Conservation (phyloP, 768 basidiomycete species). For the Royoungia palumana region DNA sequence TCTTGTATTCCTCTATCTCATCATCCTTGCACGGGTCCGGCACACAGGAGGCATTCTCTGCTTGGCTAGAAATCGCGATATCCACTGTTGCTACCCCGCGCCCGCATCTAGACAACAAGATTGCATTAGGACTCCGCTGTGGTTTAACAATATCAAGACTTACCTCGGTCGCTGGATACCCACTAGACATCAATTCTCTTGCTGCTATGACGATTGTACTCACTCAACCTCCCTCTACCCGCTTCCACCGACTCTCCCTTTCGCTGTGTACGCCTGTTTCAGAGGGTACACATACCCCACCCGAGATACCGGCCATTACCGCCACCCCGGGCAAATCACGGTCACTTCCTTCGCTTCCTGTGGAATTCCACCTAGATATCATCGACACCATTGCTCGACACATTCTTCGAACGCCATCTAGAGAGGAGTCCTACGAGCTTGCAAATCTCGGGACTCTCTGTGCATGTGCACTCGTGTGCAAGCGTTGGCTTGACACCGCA, state of each 20-base stretch:
- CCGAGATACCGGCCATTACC: background rate
- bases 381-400: constrained; percentile 24
- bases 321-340: constrained; percentile 6
- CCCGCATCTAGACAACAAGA: constrained; percentile 1
- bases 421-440: constrained; percentile 13
- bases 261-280: background rate
- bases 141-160: constrained; percentile 7
- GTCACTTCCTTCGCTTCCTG: constrained; percentile 20
- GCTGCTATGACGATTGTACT: constrained; percentile 13
- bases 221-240: constrained; percentile 4
- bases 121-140: background rate
- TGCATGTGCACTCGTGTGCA: constrained; percentile 30
- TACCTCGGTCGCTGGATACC: constrained; percentile 1
- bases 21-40: constrained; percentile 11
- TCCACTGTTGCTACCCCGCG: constrained; percentile 1
- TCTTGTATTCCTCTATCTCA: constrained; percentile 2
- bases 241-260: constrained; percentile 5
- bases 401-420: constrained; percentile 7
- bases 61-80: constrained; percentile 4
- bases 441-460: constrained; percentile 19
- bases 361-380: constrained; percentile 31
- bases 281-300: background rate
- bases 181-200: background rate
- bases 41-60: constrained; percentile 4
- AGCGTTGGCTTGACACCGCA: constrained; percentile 27